Evolutionary conservation across 106 monocot genomes (phyloP).

Genomic region (Acanthochlamys bracteata): DNA sequence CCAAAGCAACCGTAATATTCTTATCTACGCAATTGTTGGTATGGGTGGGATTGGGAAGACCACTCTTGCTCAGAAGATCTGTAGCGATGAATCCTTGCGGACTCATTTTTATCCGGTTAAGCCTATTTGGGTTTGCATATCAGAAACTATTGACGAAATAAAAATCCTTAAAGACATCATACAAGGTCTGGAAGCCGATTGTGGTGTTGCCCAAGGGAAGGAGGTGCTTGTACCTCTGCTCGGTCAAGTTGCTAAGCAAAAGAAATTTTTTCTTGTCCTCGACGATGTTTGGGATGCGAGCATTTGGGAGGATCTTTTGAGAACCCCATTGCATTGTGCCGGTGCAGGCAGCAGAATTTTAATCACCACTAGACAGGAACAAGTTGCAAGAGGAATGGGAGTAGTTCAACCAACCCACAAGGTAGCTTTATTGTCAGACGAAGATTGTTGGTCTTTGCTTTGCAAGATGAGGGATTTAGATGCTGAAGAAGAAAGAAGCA

Average conservation of each 20-base stretch:
- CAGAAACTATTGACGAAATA: slow-evolving; percentile 12
- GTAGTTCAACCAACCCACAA: slow-evolving; percentile 18
- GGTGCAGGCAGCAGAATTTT: slow-evolving; percentile 19
- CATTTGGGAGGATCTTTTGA: slow-evolving; percentile 35
- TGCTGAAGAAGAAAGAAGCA: background rate
- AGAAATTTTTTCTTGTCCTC: slow-evolving; percentile 37
- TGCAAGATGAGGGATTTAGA: background rate
- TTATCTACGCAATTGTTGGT: slow-evolving; percentile 22
- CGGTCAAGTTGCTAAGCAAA: background rate
- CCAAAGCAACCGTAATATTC: background rate
- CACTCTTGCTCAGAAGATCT: slow-evolving; percentile 29
- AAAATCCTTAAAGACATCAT: slow-evolving; percentile 22
- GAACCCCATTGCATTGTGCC: slow-evolving; percentile 14
- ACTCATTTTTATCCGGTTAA: slow-evolving; percentile 1
- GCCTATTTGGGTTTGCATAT: slow-evolving; percentile 18
- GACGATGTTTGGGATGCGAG: slow-evolving; percentile 38
- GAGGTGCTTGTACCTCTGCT: slow-evolving; percentile 18
- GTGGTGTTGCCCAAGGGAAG: slow-evolving; percentile 3
- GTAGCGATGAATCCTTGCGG: slow-evolving; percentile 5
- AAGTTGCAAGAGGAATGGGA: slow-evolving; percentile 23
- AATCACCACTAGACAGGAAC: slow-evolving; percentile 29
- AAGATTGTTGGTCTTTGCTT: slow-evolving; percentile 12
- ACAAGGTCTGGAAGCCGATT: slow-evolving; percentile 3
- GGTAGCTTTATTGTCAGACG: slow-evolving; percentile 8
- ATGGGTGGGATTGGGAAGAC: slow-evolving; percentile 44